phyloP scores from a whole-genome alignment of 2,329 filamentous ascomycete species.

The Coniochaeta sp. region DNA sequence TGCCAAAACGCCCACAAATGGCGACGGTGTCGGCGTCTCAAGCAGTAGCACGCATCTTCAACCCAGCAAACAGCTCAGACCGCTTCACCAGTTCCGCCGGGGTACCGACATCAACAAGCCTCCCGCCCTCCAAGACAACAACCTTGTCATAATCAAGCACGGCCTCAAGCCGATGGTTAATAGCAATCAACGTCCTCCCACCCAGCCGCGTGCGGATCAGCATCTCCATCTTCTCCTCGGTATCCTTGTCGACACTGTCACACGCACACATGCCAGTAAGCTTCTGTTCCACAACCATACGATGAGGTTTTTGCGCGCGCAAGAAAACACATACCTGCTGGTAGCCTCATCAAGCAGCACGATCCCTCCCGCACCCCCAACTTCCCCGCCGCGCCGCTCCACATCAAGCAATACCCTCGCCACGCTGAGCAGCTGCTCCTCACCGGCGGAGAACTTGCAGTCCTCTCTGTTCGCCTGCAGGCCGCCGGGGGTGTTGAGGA shows the following conservation, averaged over 20 bases:
- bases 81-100: too few relatives aligned
- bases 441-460: conserved; percentile 26
- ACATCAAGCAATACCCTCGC: conserved; percentile 54
- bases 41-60: too few relatives aligned
- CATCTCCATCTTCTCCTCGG: conserved; percentile 2
- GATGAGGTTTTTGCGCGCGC: too few relatives aligned
- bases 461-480: conserved; percentile 20
- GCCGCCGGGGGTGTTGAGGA: conserved; percentile 24
- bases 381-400: too few relatives aligned
- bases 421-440: conserved; percentile 33
- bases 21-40: too few relatives aligned
- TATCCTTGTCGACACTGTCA: too few relatives aligned
- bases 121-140: not conserved
- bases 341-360: conserved; percentile 47
- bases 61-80: too few relatives aligned
- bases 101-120: not conserved
- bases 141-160: not conserved
- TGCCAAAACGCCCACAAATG: too few relatives aligned
- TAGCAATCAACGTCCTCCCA: not conserved
- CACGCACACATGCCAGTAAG: too few relatives aligned
- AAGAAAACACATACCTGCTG: too few relatives aligned
- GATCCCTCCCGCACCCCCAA: conserved; percentile 53
- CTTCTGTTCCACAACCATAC: too few relatives aligned
- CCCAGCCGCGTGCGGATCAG: not conserved
- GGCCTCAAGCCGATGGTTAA: not conserved